These are phyloP conservation scores for Pseudozyma pruni DNA, from an alignment of 1,284 basidiomycete genomes.

Conservation along the genomic window DNA sequence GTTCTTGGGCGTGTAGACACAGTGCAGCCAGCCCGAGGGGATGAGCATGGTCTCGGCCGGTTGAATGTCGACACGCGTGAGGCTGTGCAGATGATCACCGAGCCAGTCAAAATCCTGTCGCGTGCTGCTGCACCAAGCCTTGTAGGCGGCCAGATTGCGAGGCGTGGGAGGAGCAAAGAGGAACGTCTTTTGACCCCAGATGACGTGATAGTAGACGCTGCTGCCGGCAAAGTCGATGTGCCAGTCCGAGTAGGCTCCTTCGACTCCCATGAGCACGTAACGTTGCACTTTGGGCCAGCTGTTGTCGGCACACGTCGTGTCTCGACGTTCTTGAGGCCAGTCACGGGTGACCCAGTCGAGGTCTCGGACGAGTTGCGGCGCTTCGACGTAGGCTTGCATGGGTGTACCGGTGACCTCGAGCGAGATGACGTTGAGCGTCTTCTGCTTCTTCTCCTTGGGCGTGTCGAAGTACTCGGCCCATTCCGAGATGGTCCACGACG, in stretches of 20 bases:
- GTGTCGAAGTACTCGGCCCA: conserved; percentile 89
- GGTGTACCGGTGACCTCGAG: conserved; percentile 83
- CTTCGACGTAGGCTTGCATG: conserved; percentile 79
- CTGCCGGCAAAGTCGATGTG: conserved; percentile 60
- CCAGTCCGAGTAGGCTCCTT: conserved; percentile 80
- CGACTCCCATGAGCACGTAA: conserved; percentile 92
- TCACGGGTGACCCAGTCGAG: conserved; percentile 96
- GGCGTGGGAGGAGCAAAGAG: conserved; percentile 89
- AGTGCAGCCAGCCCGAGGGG: conserved; percentile 87
- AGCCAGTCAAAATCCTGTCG: conserved; percentile 88
- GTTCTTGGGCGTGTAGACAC: conserved; percentile 90
- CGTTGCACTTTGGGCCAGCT: conserved; percentile 91
- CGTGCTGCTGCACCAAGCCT: conserved; percentile 78
- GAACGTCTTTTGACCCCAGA: conserved; percentile 76
- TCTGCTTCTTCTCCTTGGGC: conserved; percentile 72
- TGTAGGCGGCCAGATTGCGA: conserved; percentile 86
- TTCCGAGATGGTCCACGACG: conserved; percentile 81
- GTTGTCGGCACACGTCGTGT: conserved; percentile 35
- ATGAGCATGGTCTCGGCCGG: conserved; percentile 87
- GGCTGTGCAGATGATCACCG: conserved; percentile 87
- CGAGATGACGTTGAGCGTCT: conserved; percentile 89
- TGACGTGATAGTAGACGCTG: conserved; percentile 43
- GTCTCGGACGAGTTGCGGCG: conserved; percentile 78
- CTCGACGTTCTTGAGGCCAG: conserved; percentile 75
- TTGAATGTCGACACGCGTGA: conserved; percentile 82